A percentile compares a stretch with the other conserved stretches of the same genome.
phyloP scores from a whole-genome alignment of 2,329 filamentous ascomycete genomes.

The Didymella lethalis region DNA sequence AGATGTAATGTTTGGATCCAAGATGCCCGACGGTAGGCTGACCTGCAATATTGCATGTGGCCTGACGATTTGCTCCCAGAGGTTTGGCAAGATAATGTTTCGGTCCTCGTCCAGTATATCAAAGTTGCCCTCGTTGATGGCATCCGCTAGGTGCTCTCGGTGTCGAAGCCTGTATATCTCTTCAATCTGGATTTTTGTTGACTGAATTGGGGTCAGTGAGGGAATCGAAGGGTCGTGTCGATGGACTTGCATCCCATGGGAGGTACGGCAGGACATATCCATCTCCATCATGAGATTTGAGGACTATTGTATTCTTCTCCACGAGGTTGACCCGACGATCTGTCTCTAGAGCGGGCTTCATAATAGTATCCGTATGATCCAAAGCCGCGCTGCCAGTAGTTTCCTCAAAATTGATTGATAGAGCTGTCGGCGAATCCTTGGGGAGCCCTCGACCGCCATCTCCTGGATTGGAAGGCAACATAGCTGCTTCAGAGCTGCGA shows the following conservation, averaged over 20 bases:
- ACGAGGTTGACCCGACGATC: background rate
- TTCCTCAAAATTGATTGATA: background rate
- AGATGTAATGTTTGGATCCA: background rate
- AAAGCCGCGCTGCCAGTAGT: background rate
- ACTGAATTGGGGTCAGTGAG: conserved; percentile 2
- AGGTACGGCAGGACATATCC: conserved; percentile 14
- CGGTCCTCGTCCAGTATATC: conserved; percentile 21
- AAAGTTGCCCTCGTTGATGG: conserved; percentile 25
- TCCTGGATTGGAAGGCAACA: background rate
- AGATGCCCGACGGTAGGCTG: conserved; percentile 2
- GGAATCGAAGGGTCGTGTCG: background rate
- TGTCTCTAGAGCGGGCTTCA: too few relatives aligned
- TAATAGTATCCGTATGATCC: background rate
- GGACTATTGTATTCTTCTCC: background rate
- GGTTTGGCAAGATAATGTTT: conserved; percentile 28
- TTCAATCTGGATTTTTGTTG: conserved; percentile 3
- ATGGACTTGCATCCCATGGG: conserved; percentile 9
- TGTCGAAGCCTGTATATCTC: conserved; percentile 9
- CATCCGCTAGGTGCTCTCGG: conserved; percentile 3
- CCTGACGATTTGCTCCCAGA: conserved; percentile 30
- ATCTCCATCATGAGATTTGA: conserved; percentile 11
- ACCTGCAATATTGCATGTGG: conserved; percentile 20
- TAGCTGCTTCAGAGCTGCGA: background rate
- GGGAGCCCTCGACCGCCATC: background rate
- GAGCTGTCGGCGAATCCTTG: background rate